Evolutionary conservation across 768 basidiomycete genomes (phyloP).

Genomic region (Phylloporus sp.): DNA sequence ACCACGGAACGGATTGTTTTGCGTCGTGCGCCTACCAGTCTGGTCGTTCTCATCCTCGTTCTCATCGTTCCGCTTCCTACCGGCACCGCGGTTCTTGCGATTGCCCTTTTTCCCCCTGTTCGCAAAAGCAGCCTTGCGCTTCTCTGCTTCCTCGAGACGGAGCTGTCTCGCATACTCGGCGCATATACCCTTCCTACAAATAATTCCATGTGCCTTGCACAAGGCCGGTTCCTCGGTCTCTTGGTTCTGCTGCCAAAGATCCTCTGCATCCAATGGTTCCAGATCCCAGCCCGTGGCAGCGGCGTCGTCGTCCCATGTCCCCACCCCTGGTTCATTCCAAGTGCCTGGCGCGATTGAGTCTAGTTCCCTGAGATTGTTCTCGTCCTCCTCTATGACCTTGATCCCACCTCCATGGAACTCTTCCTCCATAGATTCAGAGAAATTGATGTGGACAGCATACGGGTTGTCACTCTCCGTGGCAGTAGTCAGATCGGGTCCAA

Average conservation of each 20-base stretch:
- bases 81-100: constrained; percentile 9
- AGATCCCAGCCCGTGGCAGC: constrained; percentile 11
- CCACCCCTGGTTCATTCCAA: constrained; percentile 11
- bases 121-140: constrained; percentile 13
- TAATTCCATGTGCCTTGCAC: constrained; percentile 31
- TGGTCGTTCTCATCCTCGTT: background rate
- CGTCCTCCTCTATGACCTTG: constrained; percentile 7
- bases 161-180: constrained; percentile 28
- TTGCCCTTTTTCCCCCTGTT: constrained; percentile 21
- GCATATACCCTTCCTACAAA: constrained; percentile 37
- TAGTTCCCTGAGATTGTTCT: constrained; percentile 14
- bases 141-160: constrained; percentile 15
- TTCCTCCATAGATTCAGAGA: constrained; percentile 26
- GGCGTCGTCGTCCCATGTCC: constrained; percentile 4
- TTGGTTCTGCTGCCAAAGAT: constrained; percentile 16
- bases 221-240: constrained; percentile 7
- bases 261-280: constrained; percentile 19
- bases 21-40: background rate
- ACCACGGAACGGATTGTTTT: constrained; percentile 23
- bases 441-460: constrained; percentile 16
- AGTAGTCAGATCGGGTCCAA: constrained; percentile 19
- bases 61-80: constrained; percentile 10
- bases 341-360: constrained; percentile 24
- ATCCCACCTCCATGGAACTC: constrained; percentile 26
- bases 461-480: constrained; percentile 25